A percentile compares a stretch with the other conserved stretches of the same genome.
phyloP scores from a whole-genome alignment of 345 rosid species.

The Bruguiera gymnorhiza region DNA sequence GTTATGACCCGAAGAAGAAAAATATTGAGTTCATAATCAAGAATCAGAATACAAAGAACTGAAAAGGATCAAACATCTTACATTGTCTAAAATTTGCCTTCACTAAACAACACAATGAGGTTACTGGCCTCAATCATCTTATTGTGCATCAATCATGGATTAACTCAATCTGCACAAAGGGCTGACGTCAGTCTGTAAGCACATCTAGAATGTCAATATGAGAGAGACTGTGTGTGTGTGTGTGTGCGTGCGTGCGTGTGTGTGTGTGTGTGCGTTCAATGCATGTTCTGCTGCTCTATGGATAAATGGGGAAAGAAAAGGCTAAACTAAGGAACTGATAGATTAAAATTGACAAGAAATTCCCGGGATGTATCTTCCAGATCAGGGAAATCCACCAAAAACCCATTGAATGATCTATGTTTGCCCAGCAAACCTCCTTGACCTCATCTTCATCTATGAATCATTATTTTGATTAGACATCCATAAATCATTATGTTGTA shows the following conservation, averaged over 20 bases:
- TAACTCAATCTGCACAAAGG: constrained; percentile 24
- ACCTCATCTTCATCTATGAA: neutral
- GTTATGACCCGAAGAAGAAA: neutral
- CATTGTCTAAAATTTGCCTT: constrained; percentile 15
- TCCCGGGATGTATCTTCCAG: no score
- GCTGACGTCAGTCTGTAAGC: neutral
- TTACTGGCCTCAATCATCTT: neutral
- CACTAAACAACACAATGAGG: constrained; percentile 9
- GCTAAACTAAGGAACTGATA: neutral
- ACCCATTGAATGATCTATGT: neutral
- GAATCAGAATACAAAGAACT: constrained; percentile 16
- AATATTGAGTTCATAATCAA: neutral
- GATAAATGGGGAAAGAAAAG: neutral
- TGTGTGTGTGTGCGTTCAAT: no score
- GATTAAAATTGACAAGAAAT: no score
- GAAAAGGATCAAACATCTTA: constrained; percentile 10
- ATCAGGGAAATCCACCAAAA: neutral
- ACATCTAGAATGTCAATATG: neutral
- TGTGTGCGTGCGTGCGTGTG: no score
- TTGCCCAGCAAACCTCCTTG: neutral
- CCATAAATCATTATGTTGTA: neutral
- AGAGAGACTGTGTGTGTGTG: neutral
- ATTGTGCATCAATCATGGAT: constrained; percentile 10
- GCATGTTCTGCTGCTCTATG: neutral
- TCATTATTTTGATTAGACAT: neutral